Evolutionary conservation across 2,329 filamentous ascomycete species (phyloP).

Genomic region (Fusarium succisae): DNA sequence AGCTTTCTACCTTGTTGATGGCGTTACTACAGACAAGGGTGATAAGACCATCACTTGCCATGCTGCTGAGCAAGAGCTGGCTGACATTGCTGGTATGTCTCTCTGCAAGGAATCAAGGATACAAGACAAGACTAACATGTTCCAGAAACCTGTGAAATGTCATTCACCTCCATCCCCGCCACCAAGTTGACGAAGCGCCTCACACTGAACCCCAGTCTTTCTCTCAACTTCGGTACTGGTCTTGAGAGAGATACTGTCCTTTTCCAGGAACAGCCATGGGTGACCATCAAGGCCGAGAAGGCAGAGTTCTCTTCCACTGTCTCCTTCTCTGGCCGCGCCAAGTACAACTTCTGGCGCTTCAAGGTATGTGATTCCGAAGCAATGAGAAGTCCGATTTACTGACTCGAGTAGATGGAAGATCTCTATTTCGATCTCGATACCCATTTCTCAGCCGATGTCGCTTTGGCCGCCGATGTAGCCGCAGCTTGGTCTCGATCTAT

Average conservation of each 20-base stretch:
- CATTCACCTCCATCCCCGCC: conserved; percentile 3
- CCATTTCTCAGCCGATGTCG: conserved; percentile 1
- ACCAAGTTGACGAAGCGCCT: conserved; percentile 5
- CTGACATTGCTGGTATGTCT: conserved; percentile 1
- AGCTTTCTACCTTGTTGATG: conserved; percentile 7
- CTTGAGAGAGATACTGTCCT: not conserved
- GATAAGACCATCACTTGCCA: conserved; percentile 7
- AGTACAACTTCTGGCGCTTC: conserved; percentile 19
- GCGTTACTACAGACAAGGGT: not conserved
- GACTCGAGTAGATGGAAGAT: conserved; percentile 1
- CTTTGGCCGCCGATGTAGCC: not conserved
- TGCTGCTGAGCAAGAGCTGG: not conserved
- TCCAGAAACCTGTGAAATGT: conserved; percentile 12
- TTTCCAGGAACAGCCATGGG: conserved; percentile 12
- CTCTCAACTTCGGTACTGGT: not conserved
- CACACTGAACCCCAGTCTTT: not conserved
- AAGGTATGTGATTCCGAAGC: not conserved
- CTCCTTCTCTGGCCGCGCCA: not conserved
- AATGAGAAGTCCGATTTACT: fast-evolving
- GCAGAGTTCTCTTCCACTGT: conserved; percentile 16
- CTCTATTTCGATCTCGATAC: conserved; percentile 13
- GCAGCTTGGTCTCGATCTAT: conserved; percentile 13
- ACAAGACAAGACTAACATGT: not conserved
- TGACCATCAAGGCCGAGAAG: conserved; percentile 7
- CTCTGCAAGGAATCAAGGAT: fast-evolving